Conservation (phyloP, 305 asterid species). For the Petunia hybrid region DNA sequence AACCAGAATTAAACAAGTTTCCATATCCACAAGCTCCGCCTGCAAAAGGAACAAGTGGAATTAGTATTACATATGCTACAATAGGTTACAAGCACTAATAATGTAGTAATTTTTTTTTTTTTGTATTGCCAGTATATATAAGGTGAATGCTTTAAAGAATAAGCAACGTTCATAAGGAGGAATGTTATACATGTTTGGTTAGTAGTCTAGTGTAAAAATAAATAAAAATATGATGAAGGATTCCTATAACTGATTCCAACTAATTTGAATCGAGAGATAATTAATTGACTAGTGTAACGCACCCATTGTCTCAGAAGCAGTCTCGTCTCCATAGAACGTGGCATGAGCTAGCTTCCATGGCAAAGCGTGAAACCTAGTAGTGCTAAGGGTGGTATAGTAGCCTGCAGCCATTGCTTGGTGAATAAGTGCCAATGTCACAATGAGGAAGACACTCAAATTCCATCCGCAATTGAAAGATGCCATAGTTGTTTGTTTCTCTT, state of each 20-base stretch:
- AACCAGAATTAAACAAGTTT: conserved; percentile 64
- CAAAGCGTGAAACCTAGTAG: neutral
- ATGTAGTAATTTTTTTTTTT: too few species aligned
- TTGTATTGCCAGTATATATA: neutral
- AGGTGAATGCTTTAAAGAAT: too few species aligned
- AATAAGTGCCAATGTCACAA: conserved; percentile 23
- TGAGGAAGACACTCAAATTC: conserved; percentile 12
- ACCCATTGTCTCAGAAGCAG: too few species aligned
- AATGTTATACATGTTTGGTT: too few species aligned
- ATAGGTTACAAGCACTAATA: neutral
- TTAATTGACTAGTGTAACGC: too few species aligned
- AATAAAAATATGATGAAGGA: too few species aligned
- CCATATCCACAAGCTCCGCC: conserved; percentile 99
- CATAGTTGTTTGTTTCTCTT: conserved; percentile 15
- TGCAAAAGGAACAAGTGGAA: conserved; percentile 23
- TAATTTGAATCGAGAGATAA: too few species aligned
- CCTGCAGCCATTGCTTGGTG: conserved; percentile 35
- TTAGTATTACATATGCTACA: neutral
- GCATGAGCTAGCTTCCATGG: too few species aligned
- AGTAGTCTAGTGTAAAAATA: too few species aligned
- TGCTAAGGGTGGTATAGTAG: conserved; percentile 43
- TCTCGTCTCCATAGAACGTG: too few species aligned
- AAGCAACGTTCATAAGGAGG: too few species aligned
- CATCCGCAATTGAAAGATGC: conserved; percentile 29
- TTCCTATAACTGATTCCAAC: too few species aligned